A percentile compares a stretch with the other conserved stretches of the same genome.
phyloP scores from a whole-genome alignment of 352 stramenopile genomes.

The Sclerospora graminicola region DNA sequence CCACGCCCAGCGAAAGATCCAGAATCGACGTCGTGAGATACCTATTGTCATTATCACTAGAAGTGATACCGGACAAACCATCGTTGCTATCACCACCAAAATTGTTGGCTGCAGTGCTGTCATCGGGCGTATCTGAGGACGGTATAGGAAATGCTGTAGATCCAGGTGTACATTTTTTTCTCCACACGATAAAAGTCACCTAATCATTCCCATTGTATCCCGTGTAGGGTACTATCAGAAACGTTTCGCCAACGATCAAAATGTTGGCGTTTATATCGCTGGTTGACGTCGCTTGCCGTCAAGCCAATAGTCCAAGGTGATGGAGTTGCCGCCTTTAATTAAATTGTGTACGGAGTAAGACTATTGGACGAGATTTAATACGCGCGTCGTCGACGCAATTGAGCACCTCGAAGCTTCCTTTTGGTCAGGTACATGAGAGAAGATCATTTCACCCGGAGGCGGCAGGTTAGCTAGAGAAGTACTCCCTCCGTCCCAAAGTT shows the following conservation, averaged over 20 bases:
- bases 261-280: conserved; percentile 22
- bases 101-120: conserved; percentile 14
- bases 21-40: conserved; percentile 31
- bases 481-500: too few species aligned
- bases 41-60: conserved; percentile 10
- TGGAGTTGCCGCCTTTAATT: conserved; percentile 31
- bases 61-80: conserved; percentile 13
- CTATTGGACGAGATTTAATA: conserved; percentile 35
- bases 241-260: too few species aligned
- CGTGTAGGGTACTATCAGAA: conserved; percentile 65
- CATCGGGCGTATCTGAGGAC: conserved; percentile 18
- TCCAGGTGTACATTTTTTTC: too few species aligned
- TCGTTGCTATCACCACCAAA: too few species aligned
- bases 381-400: conserved; percentile 55
- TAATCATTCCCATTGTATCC: too few species aligned
- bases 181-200: conserved; percentile 64
- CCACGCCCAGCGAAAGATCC: conserved; percentile 21
- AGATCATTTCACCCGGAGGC: too few species aligned
- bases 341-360: conserved; percentile 31
- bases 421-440: too few species aligned
- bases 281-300: conserved; percentile 30
- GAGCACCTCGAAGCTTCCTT: too few species aligned
- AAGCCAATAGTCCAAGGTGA: conserved; percentile 63
- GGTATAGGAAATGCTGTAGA: conserved; percentile 22
- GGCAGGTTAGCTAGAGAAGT: conserved; percentile 34